These are phyloP conservation scores for Calocera viscosa DNA, from an alignment of 768 basidiomycete genomes.

Conservation along the genomic window DNA sequence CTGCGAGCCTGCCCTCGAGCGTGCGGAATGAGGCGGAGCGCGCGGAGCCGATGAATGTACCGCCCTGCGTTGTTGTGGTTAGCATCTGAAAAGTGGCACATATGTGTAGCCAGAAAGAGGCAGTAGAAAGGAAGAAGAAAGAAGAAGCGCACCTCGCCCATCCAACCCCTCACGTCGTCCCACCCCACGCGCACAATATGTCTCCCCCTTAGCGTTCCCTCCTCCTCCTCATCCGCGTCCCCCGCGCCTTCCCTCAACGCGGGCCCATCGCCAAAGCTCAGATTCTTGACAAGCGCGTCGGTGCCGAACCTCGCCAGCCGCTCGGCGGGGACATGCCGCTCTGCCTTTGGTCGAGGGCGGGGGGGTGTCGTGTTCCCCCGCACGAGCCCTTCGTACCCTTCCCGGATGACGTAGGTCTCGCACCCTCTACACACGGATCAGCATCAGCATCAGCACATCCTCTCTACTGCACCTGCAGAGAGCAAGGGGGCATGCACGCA, in stretches of 20 bases:
- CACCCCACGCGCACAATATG: conserved; percentile 95
- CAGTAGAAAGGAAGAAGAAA: neutral
- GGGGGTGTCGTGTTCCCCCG: conserved; percentile 54
- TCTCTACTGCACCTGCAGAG: too few relatives aligned
- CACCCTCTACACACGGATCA: conserved; percentile 54
- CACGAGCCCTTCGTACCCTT: conserved; percentile 97
- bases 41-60: conserved; percentile 92
- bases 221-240: conserved; percentile 55
- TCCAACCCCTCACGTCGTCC: conserved; percentile 96
- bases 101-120: too few relatives aligned
- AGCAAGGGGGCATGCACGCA: conserved; percentile 33
- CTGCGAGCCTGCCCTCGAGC: conserved; percentile 72
- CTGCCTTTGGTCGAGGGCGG: conserved; percentile 16
- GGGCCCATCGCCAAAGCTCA: conserved; percentile 71
- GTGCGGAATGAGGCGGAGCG: conserved; percentile 76
- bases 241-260: conserved; percentile 59
- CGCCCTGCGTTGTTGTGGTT: conserved; percentile 64
- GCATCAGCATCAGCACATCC: neutral
- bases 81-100: too few relatives aligned
- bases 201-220: conserved; percentile 66
- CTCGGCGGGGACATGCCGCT: conserved; percentile 15
- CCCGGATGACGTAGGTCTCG: conserved; percentile 90
- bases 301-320: conserved; percentile 21
- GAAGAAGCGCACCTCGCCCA: conserved; percentile 51
- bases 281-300: conserved; percentile 43